Percentiles rank a stretch among this genome's conserved stretches.
Conservation (phyloP, 2,329 filamentous ascomycete genomes). For the Juglanconis juglandina region DNA sequence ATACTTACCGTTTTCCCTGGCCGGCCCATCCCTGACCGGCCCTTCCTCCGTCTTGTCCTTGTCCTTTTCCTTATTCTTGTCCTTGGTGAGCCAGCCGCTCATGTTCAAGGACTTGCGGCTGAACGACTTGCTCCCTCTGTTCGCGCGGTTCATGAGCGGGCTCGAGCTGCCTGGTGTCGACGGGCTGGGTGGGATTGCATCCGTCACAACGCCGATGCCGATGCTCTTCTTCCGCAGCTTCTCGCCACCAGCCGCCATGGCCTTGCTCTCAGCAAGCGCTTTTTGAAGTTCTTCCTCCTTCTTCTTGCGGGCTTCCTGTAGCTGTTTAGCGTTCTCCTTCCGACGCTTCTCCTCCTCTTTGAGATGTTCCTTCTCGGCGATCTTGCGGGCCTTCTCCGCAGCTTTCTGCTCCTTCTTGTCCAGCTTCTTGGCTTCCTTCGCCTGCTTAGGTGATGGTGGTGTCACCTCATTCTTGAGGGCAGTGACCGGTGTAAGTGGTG, state of each 20-base stretch:
- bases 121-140: constrained; percentile 73
- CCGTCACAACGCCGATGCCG: constrained; percentile 30
- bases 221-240: constrained; percentile 38
- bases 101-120: constrained; percentile 72
- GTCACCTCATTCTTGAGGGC: constrained; percentile 54
- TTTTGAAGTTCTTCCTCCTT: constrained; percentile 61
- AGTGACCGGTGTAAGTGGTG: constrained; percentile 27
- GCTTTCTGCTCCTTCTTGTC: constrained; percentile 67
- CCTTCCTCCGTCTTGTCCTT: constrained; percentile 30
- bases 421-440: constrained; percentile 61
- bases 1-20: constrained; percentile 28
- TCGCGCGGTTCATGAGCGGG: constrained; percentile 60
- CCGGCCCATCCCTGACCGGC: constrained; percentile 20
- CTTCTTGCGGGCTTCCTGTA: constrained; percentile 42
- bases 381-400: constrained; percentile 45
- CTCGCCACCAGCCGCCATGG: constrained; percentile 54
- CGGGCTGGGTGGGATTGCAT: constrained; percentile 24
- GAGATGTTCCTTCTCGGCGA: constrained; percentile 43
- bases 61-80: constrained; percentile 37
- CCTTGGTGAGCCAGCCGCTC: constrained; percentile 43
- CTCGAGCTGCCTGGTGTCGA: constrained; percentile 21
- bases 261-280: constrained; percentile 65
- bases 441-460: constrained; percentile 28
- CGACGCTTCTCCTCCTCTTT: constrained; percentile 42
- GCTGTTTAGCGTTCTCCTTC: constrained; percentile 32